Evolutionary conservation across 768 basidiomycete genomes (phyloP).

Genomic region (Nidula microcarpa): DNA sequence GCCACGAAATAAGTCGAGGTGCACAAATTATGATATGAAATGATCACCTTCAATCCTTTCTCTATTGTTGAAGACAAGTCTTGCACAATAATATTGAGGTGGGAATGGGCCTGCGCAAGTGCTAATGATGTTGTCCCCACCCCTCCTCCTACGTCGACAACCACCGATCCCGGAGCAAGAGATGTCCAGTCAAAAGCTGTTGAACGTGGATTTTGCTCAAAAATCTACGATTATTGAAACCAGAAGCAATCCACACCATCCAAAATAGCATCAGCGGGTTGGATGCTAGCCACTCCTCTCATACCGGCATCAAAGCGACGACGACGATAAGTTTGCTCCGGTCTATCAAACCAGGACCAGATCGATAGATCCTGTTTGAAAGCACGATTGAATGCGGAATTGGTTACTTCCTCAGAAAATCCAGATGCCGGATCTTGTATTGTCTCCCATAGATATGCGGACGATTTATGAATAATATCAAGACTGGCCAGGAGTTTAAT

Average conservation of each 20-base stretch:
- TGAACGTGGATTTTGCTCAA: too few species aligned
- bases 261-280: constrained; percentile 11
- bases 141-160: not conserved
- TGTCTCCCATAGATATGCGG: constrained; percentile 21
- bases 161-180: not conserved
- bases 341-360: constrained; percentile 14
- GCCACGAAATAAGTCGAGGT: not conserved
- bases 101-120: not conserved
- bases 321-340: constrained; percentile 19
- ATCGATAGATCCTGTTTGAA: constrained; percentile 10
- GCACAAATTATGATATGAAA: not conserved
- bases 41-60: not conserved
- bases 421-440: constrained; percentile 15
- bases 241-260: constrained; percentile 7
- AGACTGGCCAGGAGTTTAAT: constrained; percentile 7
- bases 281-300: constrained; percentile 14
- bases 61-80: not conserved
- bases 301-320: constrained; percentile 22
- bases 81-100: not conserved
- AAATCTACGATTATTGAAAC: not conserved
- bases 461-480: constrained; percentile 17
- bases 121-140: not conserved
- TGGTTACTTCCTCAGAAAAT: constrained; percentile 11
- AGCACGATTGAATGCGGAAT: constrained; percentile 13
- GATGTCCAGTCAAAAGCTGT: not conserved